phyloP scores from a whole-genome alignment of 108 stramenopile species.

The Fistulifera pelliculosa region DNA sequence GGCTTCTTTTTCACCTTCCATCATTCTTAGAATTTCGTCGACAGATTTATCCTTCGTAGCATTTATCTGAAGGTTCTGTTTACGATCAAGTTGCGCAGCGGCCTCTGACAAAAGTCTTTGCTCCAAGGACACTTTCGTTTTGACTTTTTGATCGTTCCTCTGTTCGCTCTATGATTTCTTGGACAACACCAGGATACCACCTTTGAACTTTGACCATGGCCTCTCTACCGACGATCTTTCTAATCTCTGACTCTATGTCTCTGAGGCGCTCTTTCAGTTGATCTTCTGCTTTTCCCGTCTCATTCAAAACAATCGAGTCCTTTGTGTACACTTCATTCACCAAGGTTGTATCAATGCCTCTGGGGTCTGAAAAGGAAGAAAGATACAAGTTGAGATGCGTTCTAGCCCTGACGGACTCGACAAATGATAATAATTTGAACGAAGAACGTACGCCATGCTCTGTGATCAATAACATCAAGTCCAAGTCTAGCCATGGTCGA shows the following conservation, averaged over 20 bases:
- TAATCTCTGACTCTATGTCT: constrained; percentile 29
- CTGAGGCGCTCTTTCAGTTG: constrained; percentile 42
- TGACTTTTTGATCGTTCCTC: constrained; percentile 20
- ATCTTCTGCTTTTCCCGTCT: constrained; percentile 11
- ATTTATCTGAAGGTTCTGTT: constrained; percentile 30
- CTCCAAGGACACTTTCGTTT: constrained; percentile 16
- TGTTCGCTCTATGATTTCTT: constrained; percentile 55
- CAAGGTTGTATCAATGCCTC: constrained; percentile 57
- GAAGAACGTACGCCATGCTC: constrained; percentile 38
- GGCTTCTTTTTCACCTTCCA: constrained; percentile 11
- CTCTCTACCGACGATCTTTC: constrained; percentile 28
- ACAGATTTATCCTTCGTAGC: constrained; percentile 52
- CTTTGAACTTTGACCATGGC: constrained; percentile 64
- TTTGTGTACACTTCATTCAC: constrained; percentile 68
- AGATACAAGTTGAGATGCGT: too few relatives aligned
- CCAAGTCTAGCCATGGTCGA: constrained; percentile 24
- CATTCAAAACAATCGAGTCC: constrained; percentile 16
- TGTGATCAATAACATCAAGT: constrained; percentile 69
- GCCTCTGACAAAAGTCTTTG: constrained; percentile 46
- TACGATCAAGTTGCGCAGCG: constrained; percentile 29
- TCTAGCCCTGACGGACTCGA: too few relatives aligned
- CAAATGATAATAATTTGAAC: too few relatives aligned
- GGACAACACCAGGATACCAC: constrained; percentile 69
- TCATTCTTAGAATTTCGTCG: constrained; percentile 44
- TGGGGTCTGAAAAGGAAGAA: constrained; percentile 23